A percentile compares a stretch with the other conserved stretches of the same genome.
These are phyloP conservation scores for Fusarium drepaniforme DNA, from an alignment of 2,329 filamentous ascomycete species.

Conservation along the genomic window DNA sequence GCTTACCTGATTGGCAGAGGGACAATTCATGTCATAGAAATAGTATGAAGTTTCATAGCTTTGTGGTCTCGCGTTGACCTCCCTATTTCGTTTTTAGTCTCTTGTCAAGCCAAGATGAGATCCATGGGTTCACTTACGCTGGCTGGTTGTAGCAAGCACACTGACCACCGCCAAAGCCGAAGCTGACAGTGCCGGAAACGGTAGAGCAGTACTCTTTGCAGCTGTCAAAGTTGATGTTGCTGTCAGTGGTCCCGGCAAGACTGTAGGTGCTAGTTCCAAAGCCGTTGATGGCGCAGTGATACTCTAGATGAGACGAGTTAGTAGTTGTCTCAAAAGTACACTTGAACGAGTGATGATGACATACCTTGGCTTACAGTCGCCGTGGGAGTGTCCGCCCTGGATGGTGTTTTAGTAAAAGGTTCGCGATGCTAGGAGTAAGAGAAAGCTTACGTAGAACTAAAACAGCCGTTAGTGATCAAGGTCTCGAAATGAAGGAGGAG, in stretches of 20 bases:
- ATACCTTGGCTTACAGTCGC: neutral
- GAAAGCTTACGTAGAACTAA: neutral
- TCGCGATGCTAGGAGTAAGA: neutral
- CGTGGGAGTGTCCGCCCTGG: neutral
- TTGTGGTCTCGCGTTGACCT: neutral
- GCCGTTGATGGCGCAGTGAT: neutral
- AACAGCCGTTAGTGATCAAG: neutral
- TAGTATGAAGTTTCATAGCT: neutral
- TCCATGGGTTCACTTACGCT: neutral
- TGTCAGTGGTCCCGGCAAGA: neutral
- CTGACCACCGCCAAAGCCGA: neutral
- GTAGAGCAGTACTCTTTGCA: neutral
- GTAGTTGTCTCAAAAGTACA: neutral
- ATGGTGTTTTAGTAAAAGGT: neutral
- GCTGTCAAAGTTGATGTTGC: neutral
- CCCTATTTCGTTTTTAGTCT: neutral
- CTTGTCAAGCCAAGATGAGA: neutral
- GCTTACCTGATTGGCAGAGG: neutral
- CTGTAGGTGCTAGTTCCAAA: neutral
- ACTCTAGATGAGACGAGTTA: neutral
- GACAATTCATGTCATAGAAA: neutral
- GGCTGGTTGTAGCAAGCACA: neutral
- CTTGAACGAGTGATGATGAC: neutral
- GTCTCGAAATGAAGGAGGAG: neutral
- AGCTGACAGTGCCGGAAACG: neutral